Base-by-base conservation (phyloP, 2,329 filamentous ascomycete species). In the Paracamarosporium sp. region DNA sequence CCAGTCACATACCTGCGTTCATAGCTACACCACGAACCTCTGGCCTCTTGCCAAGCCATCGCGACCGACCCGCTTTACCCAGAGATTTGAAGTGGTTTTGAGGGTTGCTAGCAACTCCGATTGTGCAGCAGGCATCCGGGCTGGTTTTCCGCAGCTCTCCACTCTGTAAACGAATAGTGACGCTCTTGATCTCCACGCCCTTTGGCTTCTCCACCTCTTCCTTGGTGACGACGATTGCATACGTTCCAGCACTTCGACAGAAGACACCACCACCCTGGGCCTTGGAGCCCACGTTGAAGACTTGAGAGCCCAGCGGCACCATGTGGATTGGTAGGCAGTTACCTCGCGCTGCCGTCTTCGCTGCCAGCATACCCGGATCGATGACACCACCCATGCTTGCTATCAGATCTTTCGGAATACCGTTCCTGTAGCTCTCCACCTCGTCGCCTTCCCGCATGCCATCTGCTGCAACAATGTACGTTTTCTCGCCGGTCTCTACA, bases 11-110 rank as follows among this genome's bases (percentile, higher is more conserved):
- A 92, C 90, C 87, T 77, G 94, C 93, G 83, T 99, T 99, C 96
- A 99, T 99, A 62, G 96, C 95, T 69, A 98, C 81, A 90, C 95
- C 96, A 83, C 96, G 89, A 43, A 99, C 95, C 0, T 95, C 97
- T 15, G 95, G 95, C 67, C 95, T 85, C 73, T 96, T 97, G 74
- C 95, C 95, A 65, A 98, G 80, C 93, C 93, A 97, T 72, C 95
- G 87, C 68, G 90, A 93, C 70, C 96, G 88, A 74, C 95, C 95
- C 68, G 95, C 95, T 82, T 99, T 99, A 69, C 96, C 96, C 56
- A 99, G 85, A 73, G 95, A 92, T 64, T 88, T 85, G 78, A 96
- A 96, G 66, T 97, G 92, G 77, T 93, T 90, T 76, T 97, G 90
- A 45, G 90, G 87, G 78, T 99, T 99, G 84, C 95, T 98, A 38